These are phyloP conservation scores for Raffaelea arxii DNA, from an alignment of 2,329 filamentous ascomycete genomes.

Conservation along the genomic window DNA sequence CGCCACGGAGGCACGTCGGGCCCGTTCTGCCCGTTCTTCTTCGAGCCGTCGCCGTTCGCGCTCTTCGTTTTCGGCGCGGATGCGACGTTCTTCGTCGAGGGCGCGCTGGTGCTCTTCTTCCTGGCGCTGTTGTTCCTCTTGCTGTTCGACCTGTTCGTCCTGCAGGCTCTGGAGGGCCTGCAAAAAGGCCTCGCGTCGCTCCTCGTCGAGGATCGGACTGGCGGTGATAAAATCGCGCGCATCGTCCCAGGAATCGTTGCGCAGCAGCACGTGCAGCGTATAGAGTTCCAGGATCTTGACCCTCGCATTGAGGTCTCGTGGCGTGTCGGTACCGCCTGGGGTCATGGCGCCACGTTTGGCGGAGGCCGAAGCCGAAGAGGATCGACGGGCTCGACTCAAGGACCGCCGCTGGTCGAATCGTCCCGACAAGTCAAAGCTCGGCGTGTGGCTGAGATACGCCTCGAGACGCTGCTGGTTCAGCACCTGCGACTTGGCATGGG, in stretches of 20 bases:
- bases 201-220: constrained; percentile 82
- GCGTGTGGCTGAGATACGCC: constrained; percentile 68
- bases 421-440: constrained; percentile 61
- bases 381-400: constrained; percentile 27
- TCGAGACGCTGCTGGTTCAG: constrained; percentile 84
- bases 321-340: constrained; percentile 61
- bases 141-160: constrained; percentile 70
- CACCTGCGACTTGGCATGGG: constrained; percentile 75
- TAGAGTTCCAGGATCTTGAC: constrained; percentile 94
- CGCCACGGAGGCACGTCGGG: constrained; percentile 38
- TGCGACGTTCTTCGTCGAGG: constrained; percentile 45
- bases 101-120: constrained; percentile 48
- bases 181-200: constrained; percentile 79
- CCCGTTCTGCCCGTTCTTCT: constrained; percentile 40
- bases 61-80: constrained; percentile 50
- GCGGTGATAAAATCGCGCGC: constrained; percentile 82
- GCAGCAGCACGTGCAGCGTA: constrained; percentile 84
- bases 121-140: constrained; percentile 44
- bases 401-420: constrained; percentile 38
- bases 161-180: constrained; percentile 75
- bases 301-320: constrained; percentile 71
- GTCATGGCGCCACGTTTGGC: too few relatives aligned
- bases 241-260: constrained; percentile 95
- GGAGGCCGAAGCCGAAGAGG: too few relatives aligned
- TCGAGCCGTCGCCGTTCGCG: constrained; percentile 41